Percentiles rank a stretch among this genome's conserved stretches.
These are phyloP conservation scores for Mycosphaerella sp. DNA, from an alignment of 2,329 filamentous ascomycete genomes.

Conservation along the genomic window DNA sequence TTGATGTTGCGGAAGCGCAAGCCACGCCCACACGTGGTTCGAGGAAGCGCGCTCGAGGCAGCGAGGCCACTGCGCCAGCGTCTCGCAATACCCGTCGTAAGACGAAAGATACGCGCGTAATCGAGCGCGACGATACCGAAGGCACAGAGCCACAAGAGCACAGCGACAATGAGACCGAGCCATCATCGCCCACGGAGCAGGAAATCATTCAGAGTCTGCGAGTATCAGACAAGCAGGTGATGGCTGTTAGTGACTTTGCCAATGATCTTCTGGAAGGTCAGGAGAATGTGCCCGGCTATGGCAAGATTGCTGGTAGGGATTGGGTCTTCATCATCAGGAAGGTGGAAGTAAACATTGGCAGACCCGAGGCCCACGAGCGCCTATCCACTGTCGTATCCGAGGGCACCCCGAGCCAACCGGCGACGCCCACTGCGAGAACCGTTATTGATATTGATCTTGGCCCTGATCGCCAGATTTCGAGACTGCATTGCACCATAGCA, in stretches of 20 bases:
- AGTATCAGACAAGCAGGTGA: constrained; percentile 46
- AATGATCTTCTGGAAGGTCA: constrained; percentile 45
- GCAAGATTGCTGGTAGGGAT: constrained; percentile 72
- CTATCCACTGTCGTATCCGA: constrained; percentile 15
- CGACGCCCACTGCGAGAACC: constrained; percentile 35
- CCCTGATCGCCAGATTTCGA: constrained; percentile 46
- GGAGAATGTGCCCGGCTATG: constrained; percentile 57
- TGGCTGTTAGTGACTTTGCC: constrained; percentile 53
- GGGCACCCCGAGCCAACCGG: constrained; percentile 24
- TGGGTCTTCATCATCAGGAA: constrained; percentile 82
- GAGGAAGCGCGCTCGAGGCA: constrained; percentile 39
- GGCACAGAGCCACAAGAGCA: constrained; percentile 36
- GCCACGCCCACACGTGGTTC: constrained; percentile 45
- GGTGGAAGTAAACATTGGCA: constrained; percentile 69
- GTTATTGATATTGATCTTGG: constrained; percentile 76
- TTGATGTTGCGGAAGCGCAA: constrained; percentile 42
- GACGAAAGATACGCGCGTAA: constrained; percentile 30
- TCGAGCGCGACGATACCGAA: constrained; percentile 35
- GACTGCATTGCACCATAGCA: constrained; percentile 46
- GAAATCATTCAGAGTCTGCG: constrained; percentile 41
- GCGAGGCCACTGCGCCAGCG: constrained; percentile 23
- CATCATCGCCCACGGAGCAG: constrained; percentile 37
- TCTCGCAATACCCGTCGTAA: constrained; percentile 32
- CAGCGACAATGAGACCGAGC: constrained; percentile 36
- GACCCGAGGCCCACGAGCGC: constrained; percentile 43